Percentiles rank a stretch among this genome's conserved stretches.
Evolutionary conservation across 1,284 basidiomycete genomes (phyloP).

Genomic region (Malassezia nana): DNA sequence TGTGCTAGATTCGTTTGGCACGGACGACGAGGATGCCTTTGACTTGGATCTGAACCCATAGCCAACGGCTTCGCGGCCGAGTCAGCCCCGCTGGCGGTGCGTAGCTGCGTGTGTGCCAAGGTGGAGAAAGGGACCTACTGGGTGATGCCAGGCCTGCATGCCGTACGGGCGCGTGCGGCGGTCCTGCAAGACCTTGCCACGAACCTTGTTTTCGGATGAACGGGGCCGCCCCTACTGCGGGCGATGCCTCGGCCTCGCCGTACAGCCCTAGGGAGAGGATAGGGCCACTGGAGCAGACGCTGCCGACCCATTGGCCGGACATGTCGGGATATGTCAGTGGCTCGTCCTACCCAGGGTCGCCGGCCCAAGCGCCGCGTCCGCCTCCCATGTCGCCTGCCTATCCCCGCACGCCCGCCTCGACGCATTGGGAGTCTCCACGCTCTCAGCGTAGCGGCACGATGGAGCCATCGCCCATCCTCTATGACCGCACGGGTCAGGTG

Average conservation of each 20-base stretch:
- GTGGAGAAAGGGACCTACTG: background rate
- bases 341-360: background rate
- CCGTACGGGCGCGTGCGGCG: background rate
- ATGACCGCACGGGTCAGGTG: conserved; percentile 75
- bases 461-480: conserved; percentile 1
- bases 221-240: background rate
- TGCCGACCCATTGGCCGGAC: background rate
- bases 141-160: background rate
- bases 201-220: background rate
- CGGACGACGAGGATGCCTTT: conserved; percentile 35
- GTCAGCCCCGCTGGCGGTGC: background rate
- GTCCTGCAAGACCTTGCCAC: background rate
- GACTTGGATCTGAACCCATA: conserved; percentile 35
- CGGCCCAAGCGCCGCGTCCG: background rate
- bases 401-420: background rate
- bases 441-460: background rate
- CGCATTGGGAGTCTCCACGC: background rate
- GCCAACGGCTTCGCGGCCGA: background rate
- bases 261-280: background rate
- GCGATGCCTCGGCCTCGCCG: background rate
- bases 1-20: conserved; percentile 15
- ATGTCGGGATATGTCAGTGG: background rate
- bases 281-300: background rate
- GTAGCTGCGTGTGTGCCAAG: background rate
- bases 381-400: background rate